Conservation (phyloP, 257 asterid species). For the Asclepias syriaca region DNA sequence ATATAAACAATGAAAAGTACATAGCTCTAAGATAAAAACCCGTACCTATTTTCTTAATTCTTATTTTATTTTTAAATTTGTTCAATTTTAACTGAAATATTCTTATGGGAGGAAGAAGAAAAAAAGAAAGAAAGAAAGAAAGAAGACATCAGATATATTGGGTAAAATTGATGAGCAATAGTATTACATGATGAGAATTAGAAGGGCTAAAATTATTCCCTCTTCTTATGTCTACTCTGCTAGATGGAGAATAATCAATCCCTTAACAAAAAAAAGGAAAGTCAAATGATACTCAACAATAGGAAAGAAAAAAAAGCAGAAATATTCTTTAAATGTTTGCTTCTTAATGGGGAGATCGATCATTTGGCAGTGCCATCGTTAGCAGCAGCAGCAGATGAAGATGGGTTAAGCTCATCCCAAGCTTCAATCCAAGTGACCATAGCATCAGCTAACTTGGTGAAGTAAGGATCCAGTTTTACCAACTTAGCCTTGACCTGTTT, state of each 20-base stretch:
- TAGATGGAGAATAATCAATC: slow-evolving; percentile 17
- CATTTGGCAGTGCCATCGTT: slow-evolving; percentile 43
- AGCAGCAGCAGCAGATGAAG: slow-evolving; percentile 41
- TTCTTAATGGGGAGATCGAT: slow-evolving; percentile 10
- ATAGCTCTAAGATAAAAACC: neutral
- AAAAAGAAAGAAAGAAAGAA: neutral
- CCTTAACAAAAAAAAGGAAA: neutral
- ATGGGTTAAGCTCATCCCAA: slow-evolving; percentile 88
- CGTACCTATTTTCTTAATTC: neutral
- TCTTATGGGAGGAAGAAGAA: too few relatives aligned
- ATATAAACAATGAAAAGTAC: neutral
- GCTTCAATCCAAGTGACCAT: slow-evolving; percentile 87
- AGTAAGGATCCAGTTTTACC: slow-evolving; percentile 47
- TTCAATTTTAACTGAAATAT: too few relatives aligned
- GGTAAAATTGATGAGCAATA: slow-evolving; percentile 17
- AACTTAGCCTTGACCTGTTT: slow-evolving; percentile 66
- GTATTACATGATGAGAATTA: slow-evolving; percentile 12
- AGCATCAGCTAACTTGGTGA: slow-evolving; percentile 66
- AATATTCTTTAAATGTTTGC: neutral
- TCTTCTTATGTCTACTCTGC: slow-evolving; percentile 12
- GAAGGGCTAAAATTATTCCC: slow-evolving; percentile 2
- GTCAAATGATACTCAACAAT: neutral
- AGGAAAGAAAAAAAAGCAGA: neutral
- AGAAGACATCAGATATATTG: neutral
- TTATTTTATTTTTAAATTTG: too few relatives aligned